phyloP scores from a whole-genome alignment of 169 alveolate species.

The Haemoproteus tartakovskyi region DNA sequence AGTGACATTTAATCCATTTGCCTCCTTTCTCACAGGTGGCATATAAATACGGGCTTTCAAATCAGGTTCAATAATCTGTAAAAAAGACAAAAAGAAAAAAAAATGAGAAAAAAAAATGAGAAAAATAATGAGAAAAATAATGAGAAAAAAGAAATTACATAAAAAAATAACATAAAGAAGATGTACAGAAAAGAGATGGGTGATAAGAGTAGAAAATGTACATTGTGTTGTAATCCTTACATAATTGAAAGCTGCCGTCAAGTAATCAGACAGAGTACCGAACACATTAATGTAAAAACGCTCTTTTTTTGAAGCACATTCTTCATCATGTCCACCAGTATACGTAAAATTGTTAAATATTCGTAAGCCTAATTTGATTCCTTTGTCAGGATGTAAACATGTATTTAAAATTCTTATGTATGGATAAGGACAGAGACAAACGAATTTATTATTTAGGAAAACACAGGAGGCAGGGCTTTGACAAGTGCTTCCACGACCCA shows the following conservation, averaged over 20 bases:
- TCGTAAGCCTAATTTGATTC: conserved; percentile 11
- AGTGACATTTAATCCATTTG: conserved; percentile 40
- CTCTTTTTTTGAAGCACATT: conserved; percentile 44
- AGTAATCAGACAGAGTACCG: conserved; percentile 56
- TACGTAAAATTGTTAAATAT: conserved; percentile 19
- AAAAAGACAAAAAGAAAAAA: background rate
- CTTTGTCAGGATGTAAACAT: conserved; percentile 52
- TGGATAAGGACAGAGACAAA: conserved; percentile 56
- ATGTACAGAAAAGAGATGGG: no score
- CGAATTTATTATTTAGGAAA: conserved; percentile 15
- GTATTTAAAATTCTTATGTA: conserved; percentile 39
- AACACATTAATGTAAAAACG: conserved; percentile 44
- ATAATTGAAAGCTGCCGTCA: conserved; percentile 15
- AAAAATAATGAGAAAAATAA: no score
- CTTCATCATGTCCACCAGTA: conserved; percentile 27
- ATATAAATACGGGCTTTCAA: conserved; percentile 22
- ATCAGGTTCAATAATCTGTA: conserved; percentile 26
- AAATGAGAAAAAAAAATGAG: background rate
- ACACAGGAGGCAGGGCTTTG: conserved; percentile 51
- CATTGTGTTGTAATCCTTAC: no score
- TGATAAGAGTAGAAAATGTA: no score
- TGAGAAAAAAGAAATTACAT: no score
- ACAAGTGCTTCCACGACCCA: conserved; percentile 6
- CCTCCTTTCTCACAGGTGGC: conserved; percentile 31
- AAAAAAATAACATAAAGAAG: no score